phyloP scores from a whole-genome alignment of 1,139 yeast species.

The Schwanniomyces etchellsii region DNA sequence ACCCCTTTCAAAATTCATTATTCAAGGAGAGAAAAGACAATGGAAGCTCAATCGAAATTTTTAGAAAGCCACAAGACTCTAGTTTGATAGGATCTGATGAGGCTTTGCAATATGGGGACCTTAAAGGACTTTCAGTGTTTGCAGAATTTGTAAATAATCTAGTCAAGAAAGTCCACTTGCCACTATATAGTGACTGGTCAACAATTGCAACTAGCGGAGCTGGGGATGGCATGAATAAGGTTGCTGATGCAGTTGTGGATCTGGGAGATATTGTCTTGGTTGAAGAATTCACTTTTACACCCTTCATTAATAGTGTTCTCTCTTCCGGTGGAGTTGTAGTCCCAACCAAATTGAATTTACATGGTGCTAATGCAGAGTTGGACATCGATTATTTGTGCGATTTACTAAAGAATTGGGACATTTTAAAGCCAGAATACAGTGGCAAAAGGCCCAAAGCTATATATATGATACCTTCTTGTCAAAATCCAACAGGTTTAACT shows the following conservation, averaged over 20 bases:
- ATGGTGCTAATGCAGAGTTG: conserved; percentile 17
- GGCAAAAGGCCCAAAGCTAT: conserved; percentile 33
- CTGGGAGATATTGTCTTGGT: conserved; percentile 51
- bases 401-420: conserved; percentile 34
- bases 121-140: conserved; percentile 39
- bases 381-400: conserved; percentile 33
- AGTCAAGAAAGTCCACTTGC: conserved; percentile 38
- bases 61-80: conserved; percentile 19
- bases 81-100: conserved; percentile 33
- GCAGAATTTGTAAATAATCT: conserved; percentile 37
- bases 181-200: conserved; percentile 50
- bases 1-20: conserved; percentile 32
- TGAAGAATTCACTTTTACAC: conserved; percentile 62
- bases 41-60: conserved; percentile 12
- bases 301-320: conserved; percentile 39
- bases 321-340: conserved; percentile 44
- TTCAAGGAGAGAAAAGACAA: background rate
- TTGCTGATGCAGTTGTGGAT: conserved; percentile 52
- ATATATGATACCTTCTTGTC: conserved; percentile 40
- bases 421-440: conserved; percentile 19
- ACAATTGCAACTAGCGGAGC: conserved; percentile 57
- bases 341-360: conserved; percentile 45
- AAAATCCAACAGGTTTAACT: conserved; percentile 39
- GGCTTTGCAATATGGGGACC: conserved; percentile 46
- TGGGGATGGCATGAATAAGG: conserved; percentile 59